Conservation (phyloP, 108 stramenopile genomes). For the Aurantiochytrium sp. region DNA sequence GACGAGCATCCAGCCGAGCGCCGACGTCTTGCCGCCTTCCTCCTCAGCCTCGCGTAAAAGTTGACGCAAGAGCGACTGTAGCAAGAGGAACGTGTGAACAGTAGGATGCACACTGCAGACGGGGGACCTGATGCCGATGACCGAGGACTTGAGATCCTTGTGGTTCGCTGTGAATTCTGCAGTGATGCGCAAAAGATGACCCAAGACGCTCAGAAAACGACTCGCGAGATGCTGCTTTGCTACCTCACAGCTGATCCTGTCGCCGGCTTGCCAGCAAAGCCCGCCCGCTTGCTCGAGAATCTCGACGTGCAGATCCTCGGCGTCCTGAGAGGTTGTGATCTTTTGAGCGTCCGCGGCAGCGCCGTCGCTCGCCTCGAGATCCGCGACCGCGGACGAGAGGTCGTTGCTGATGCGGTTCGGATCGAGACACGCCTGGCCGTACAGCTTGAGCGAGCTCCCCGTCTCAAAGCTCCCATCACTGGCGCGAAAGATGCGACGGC, state of each 20-base stretch:
- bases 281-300: too few relatives aligned
- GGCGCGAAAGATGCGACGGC: neutral
- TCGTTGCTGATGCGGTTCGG: neutral
- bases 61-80: neutral
- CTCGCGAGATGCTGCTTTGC: neutral
- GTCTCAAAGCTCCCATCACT: neutral
- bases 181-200: neutral
- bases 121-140: neutral
- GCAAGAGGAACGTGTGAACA: neutral
- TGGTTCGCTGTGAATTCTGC: neutral
- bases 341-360: too few relatives aligned
- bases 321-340: too few relatives aligned
- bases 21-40: neutral
- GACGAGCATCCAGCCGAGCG: neutral
- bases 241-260: too few relatives aligned
- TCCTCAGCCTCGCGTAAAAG: neutral
- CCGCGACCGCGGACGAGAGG: too few relatives aligned
- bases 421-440: neutral
- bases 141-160: neutral
- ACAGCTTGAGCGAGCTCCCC: neutral
- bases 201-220: neutral
- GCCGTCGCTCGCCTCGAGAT: too few relatives aligned
- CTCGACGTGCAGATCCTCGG: too few relatives aligned
- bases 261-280: too few relatives aligned
- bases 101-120: neutral